Conservation (phyloP, 768 basidiomycete genomes). For the Trametes maxima region DNA sequence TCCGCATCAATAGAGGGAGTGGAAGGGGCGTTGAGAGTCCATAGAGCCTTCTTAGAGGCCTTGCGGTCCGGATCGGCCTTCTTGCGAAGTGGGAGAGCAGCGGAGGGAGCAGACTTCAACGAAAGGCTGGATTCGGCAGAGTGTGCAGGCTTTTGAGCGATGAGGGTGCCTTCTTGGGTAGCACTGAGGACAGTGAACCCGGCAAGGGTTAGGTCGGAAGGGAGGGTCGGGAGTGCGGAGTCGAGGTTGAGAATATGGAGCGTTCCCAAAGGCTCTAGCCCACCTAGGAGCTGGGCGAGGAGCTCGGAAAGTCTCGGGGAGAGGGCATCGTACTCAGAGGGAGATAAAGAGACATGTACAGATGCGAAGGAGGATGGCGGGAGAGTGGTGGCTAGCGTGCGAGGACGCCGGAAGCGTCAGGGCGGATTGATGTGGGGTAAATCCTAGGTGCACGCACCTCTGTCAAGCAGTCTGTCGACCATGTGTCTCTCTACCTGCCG, state of each 20-base stretch:
- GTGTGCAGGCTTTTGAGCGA: conserved; percentile 72
- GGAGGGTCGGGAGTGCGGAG: conserved; percentile 44
- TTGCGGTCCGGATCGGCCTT: conserved; percentile 56
- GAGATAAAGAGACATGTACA: conserved; percentile 67
- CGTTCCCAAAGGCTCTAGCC: conserved; percentile 68
- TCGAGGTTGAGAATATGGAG: conserved; percentile 64
- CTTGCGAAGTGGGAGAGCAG: conserved; percentile 52
- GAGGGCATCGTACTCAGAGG: conserved; percentile 62
- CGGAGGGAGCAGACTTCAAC: conserved; percentile 40
- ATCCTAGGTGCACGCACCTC: conserved; percentile 51
- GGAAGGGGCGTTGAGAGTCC: conserved; percentile 74
- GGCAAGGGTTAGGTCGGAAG: conserved; percentile 61
- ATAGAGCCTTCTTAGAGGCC: conserved; percentile 85
- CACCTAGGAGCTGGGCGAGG: conserved; percentile 59
- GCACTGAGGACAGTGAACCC: conserved; percentile 65
- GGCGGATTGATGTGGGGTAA: background rate
- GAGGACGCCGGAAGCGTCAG: background rate
- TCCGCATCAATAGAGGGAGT: conserved; percentile 82
- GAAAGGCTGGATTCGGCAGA: conserved; percentile 43
- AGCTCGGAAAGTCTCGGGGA: conserved; percentile 54
- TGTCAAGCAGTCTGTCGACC: conserved; percentile 79
- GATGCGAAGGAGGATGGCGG: conserved; percentile 58
- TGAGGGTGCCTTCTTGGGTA: conserved; percentile 45
- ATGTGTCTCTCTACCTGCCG: conserved; percentile 74
- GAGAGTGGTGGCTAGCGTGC: conserved; percentile 56